phyloP scores from a whole-genome alignment of 192 early-diverging fungal species.

The Gaertneriomyces sp. region DNA sequence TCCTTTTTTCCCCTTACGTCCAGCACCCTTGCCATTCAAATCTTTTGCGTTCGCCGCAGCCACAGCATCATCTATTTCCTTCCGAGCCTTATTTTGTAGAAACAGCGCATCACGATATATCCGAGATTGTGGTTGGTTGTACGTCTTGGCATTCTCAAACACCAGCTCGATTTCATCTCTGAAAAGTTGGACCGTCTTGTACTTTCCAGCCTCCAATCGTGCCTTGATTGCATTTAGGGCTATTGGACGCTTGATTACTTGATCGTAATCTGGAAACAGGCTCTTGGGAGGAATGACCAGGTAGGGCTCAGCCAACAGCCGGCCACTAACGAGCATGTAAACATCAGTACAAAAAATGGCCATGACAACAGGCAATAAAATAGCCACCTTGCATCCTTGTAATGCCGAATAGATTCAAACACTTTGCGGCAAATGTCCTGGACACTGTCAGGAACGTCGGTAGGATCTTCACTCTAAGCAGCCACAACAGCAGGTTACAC shows the following conservation, averaged over 20 bases:
- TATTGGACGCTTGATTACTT: conserved; percentile 77
- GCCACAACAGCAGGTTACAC: no score
- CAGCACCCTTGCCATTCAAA: no score
- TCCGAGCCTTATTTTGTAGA: neutral
- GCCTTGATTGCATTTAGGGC: conserved; percentile 64
- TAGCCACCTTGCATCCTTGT: conserved; percentile 20
- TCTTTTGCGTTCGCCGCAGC: no score
- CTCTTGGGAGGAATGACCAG: conserved; percentile 67
- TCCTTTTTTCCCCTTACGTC: no score
- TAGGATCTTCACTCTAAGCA: no score
- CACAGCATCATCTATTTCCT: neutral
- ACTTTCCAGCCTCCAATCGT: conserved; percentile 59
- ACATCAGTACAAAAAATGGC: neutral
- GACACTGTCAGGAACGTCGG: neutral
- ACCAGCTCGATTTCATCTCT: conserved; percentile 76
- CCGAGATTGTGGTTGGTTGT: conserved; percentile 81
- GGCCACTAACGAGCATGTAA: conserved; percentile 35
- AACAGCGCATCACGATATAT: conserved; percentile 42
- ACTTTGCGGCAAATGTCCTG: conserved; percentile 4
- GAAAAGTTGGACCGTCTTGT: conserved; percentile 67
- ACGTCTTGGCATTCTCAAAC: conserved; percentile 89
- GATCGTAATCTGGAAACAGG: conserved; percentile 90
- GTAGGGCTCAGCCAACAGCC: conserved; percentile 73
- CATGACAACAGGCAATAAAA: neutral
- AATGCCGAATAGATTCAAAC: conserved; percentile 18